These are phyloP conservation scores for Penicillium egyptiacum DNA, from an alignment of 495 filamentous ascomycete genomes.

Conservation along the genomic window DNA sequence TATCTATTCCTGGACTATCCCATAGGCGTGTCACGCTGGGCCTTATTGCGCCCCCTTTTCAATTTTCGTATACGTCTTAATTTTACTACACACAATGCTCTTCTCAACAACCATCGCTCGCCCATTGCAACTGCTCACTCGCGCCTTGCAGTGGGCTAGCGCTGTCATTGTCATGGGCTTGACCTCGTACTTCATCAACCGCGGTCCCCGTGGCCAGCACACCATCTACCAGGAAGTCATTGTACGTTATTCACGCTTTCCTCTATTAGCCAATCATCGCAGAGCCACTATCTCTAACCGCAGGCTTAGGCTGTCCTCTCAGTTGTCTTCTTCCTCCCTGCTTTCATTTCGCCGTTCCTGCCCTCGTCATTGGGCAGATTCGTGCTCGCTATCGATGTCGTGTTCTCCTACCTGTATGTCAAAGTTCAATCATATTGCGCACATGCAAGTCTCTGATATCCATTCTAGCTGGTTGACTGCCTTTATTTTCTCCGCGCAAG, in stretches of 20 bases:
- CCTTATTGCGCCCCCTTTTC: background rate
- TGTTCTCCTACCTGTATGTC: conserved; percentile 61
- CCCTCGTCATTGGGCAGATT: conserved; percentile 44
- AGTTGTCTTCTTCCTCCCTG: conserved; percentile 57
- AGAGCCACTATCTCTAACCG: background rate
- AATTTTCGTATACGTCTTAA: background rate
- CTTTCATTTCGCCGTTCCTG: conserved; percentile 54
- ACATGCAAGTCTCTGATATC: conserved; percentile 19
- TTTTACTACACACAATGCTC: conserved; percentile 24
- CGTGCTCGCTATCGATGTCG: conserved; percentile 54
- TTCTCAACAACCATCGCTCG: conserved; percentile 34
- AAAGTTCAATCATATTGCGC: background rate
- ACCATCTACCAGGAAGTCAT: conserved; percentile 58
- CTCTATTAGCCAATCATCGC: background rate
- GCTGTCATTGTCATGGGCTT: conserved; percentile 63
- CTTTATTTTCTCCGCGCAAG: conserved; percentile 58
- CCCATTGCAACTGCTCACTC: conserved; percentile 38
- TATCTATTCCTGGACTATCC: background rate
- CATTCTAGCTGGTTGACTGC: conserved; percentile 55
- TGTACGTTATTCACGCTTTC: conserved; percentile 40
- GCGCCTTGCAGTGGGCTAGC: conserved; percentile 52
- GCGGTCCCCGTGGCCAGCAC: conserved; percentile 41
- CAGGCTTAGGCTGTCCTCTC: conserved; percentile 50
- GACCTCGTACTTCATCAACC: conserved; percentile 53
- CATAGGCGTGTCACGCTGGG: background rate